Conservation (phyloP, 2,329 filamentous ascomycete genomes). For the Ophiostoma perfectum region DNA sequence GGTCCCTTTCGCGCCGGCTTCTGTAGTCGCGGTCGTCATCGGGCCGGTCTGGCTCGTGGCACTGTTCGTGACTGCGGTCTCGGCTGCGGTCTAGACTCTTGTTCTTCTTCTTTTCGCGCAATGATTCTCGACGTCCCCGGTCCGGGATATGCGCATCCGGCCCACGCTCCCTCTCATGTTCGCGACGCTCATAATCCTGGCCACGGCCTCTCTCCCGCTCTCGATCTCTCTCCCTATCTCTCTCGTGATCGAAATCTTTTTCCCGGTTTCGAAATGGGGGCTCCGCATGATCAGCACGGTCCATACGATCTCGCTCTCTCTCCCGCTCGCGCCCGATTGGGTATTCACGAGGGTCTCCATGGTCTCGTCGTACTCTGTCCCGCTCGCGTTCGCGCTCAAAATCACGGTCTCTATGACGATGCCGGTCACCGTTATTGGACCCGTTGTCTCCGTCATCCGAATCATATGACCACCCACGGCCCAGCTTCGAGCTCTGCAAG, state of each 20-base stretch:
- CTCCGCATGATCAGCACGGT: background rate
- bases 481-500: conserved; percentile 39
- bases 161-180: conserved; percentile 28
- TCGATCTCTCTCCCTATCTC: conserved; percentile 31
- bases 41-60: conserved; percentile 22
- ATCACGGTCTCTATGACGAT: conserved; percentile 31
- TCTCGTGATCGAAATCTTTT: conserved; percentile 19
- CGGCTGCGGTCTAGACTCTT: conserved; percentile 22
- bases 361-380: conserved; percentile 29
- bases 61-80: conserved; percentile 30
- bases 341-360: conserved; percentile 21
- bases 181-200: conserved; percentile 13
- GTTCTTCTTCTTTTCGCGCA: conserved; percentile 32
- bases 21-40: conserved; percentile 25
- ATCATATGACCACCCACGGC: conserved; percentile 41
- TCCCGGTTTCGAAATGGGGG: conserved; percentile 3
- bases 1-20: conserved; percentile 26
- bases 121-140: conserved; percentile 31
- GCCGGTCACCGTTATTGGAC: conserved; percentile 8
- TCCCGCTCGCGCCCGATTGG: background rate
- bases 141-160: conserved; percentile 21
- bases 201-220: conserved; percentile 31
- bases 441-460: conserved; percentile 28
- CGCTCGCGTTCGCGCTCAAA: conserved; percentile 24
- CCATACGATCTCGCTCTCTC: background rate